Base-by-base conservation (phyloP, 192 early-diverging fungal species). In the Podila verticillata region DNA sequence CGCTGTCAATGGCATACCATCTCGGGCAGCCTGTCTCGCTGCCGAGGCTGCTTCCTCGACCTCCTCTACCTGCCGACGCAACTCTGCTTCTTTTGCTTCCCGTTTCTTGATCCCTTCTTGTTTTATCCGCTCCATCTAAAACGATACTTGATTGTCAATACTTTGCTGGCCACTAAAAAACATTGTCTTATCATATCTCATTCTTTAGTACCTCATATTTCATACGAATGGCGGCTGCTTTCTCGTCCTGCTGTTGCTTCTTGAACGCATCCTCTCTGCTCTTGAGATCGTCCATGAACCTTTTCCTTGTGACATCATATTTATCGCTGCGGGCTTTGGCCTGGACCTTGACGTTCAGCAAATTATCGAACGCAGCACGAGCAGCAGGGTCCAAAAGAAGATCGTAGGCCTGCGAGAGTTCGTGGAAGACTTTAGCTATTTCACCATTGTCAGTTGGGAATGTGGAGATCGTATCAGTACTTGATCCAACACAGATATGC, bases 201-300 rank as follows among this genome's bases (percentile, higher is more conserved):
- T 10, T 24, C 24, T n/a, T n/a, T 26, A 26, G 10, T 68, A 80
- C 77, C 66, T 80, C 77, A 20, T 80, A 66, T 56, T 81, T 75
- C 88, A 89, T 89, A 29, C 65, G 35, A 17, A 49, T 35, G 1
- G 65, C 83, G 22, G 83, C 83, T 10, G 74, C 61, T 20, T 70
- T 75, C 19, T 86, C 81, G 1, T 84, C 87, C 13, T 74, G 70
- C 36, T 83, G 74, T 3, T 83, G 71, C 32, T 79, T 84, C 73
- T 81, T 86, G 34, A 83, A 85, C 5, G 82, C 78, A 17, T 81
- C 75, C 31, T 88, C 87, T 49, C 83, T 69, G 34, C 49, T 74
- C 57, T 84, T 85, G 6, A 88, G 62, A 60, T 86, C 85, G 44
- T 88, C 87, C 62, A 79, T 81, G 48, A 83, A 83, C 47, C 65